Evolutionary conservation across 2,329 filamentous ascomycete genomes (phyloP).

Genomic region (Macrophomina phaseolina): DNA sequence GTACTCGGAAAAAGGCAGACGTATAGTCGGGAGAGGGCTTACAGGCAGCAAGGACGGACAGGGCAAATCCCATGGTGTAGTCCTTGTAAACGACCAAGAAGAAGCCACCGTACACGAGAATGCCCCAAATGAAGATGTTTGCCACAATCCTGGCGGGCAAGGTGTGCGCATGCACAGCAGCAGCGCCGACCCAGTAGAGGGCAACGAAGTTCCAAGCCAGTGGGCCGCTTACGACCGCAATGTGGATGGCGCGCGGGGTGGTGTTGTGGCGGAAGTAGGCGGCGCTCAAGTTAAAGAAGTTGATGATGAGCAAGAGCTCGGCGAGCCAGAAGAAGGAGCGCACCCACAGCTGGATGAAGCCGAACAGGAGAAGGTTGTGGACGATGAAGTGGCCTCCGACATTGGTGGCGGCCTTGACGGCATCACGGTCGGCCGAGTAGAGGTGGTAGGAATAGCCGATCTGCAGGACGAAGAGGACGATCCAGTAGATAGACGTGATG

Average conservation of each 20-base stretch:
- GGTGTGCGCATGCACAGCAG: conserved; percentile 71
- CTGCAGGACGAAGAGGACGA: conserved; percentile 77
- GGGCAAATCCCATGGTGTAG: conserved; percentile 77
- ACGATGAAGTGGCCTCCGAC: conserved; percentile 84
- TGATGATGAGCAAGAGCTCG: conserved; percentile 76
- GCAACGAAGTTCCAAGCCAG: conserved; percentile 86
- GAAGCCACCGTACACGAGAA: conserved; percentile 76
- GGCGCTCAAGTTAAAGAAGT: conserved; percentile 79
- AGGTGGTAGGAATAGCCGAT: conserved; percentile 76
- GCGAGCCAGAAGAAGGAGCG: conserved; percentile 76
- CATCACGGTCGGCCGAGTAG: conserved; percentile 69
- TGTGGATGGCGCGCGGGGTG: conserved; percentile 76
- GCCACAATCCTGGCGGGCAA: conserved; percentile 78
- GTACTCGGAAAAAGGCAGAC: not conserved
- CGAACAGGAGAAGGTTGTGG: conserved; percentile 82
- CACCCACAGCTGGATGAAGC: conserved; percentile 83
- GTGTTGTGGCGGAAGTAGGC: conserved; percentile 82
- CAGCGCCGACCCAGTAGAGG: conserved; percentile 87
- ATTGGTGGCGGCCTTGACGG: conserved; percentile 72
- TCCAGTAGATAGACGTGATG: conserved; percentile 75
- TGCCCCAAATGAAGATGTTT: conserved; percentile 87
- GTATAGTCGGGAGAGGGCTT: conserved; percentile 37
- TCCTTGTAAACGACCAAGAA: conserved; percentile 78
- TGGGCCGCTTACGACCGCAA: conserved; percentile 75
- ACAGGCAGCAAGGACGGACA: conserved; percentile 76